Percentiles rank a stretch among this genome's conserved stretches.
Conservation (phyloP, 306 rosid species). For the Cucurbita pepo region DNA sequence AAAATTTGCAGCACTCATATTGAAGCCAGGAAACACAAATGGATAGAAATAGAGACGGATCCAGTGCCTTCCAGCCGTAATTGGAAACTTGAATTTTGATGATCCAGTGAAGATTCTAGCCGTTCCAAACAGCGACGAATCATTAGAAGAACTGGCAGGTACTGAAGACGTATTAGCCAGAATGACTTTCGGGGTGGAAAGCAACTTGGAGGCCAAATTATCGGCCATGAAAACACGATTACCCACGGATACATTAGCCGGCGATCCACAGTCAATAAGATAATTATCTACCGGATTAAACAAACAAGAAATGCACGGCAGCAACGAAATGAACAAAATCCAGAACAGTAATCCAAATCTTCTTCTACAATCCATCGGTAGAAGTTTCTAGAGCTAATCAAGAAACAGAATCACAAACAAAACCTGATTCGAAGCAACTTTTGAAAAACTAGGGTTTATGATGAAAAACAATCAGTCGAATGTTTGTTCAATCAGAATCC, state of each 20-base stretch:
- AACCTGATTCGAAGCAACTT: background rate
- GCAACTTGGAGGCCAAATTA: conserved; percentile 30
- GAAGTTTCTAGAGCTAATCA: conserved; percentile 5
- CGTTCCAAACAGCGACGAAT: conserved; percentile 42
- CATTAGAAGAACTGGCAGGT: conserved; percentile 18
- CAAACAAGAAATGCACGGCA: conserved; percentile 24
- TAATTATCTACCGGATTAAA: conserved; percentile 51
- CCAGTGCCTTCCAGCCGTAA: conserved; percentile 63
- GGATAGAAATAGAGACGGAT: conserved; percentile 81
- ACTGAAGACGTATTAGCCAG: conserved; percentile 31
- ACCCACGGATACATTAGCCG: conserved; percentile 28
- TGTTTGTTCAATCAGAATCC: conserved; percentile 5
- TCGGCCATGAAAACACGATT: conserved; percentile 45
- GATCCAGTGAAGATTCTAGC: conserved; percentile 55
- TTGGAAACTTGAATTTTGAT: conserved; percentile 51
- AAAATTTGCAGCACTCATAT: conserved; percentile 43
- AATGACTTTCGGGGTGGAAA: conserved; percentile 45
- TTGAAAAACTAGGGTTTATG: conserved; percentile 5
- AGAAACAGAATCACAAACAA: background rate
- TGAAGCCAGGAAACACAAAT: conserved; percentile 19
- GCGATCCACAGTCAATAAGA: conserved; percentile 74
- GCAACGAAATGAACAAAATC: conserved; percentile 28
- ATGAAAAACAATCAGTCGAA: background rate
- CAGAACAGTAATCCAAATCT: conserved; percentile 25
- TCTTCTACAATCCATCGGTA: conserved; percentile 26